Evolutionary conservation across 352 stramenopile genomes (phyloP), one percentile per base, ranked within the genome.

Genomic region (Globisporangium apiculatum): DNA sequence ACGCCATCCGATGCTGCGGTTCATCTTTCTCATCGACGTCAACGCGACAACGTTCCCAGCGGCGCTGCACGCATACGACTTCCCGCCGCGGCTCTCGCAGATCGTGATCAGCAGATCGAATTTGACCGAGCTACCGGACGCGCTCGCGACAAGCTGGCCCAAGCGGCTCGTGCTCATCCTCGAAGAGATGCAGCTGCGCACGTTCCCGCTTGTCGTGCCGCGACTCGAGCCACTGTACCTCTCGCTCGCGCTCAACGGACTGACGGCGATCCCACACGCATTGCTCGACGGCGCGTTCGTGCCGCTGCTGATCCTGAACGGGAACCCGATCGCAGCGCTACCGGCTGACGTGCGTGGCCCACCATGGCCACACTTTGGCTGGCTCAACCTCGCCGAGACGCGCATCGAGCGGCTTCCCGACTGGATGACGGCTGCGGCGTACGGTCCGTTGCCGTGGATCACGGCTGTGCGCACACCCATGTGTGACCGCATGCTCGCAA

Each of bases 1-100:
- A 5, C 40, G 52, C 9, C 62, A 67, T 15, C 51, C 62, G 3
- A 50, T 31, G 2, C 7, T 69, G 37, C 47, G 36, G 12, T 51
- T 55, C 8, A 7, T 65, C 1, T 51, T 59, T 5, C 9, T 70
- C 18, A 43, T 68, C 4, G 57, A 52, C n/a, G 53, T 58, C 14
- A 52, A 62, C 15, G 49, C 61, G 31, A 35, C 41, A 0, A 35
- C 51, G 5, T 52, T 67, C 6, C 66, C 62, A 5, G 11, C 24
- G 0, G 66, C 61, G 1, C 24, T 73, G 11, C 48, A 45, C 10
- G 17, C 45, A 0, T 7, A 10, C 7, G 37, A 67, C 10, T 73
- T 65, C 17, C 58, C 66, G 0, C 43, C 37, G 2, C 31, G 0
- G 5, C 37, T 64, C 5, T 10, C 15, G 5, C 17, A 64, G 8